Base-by-base conservation (phyloP, 352 stramenopile species). In the Pythium biforme region DNA sequence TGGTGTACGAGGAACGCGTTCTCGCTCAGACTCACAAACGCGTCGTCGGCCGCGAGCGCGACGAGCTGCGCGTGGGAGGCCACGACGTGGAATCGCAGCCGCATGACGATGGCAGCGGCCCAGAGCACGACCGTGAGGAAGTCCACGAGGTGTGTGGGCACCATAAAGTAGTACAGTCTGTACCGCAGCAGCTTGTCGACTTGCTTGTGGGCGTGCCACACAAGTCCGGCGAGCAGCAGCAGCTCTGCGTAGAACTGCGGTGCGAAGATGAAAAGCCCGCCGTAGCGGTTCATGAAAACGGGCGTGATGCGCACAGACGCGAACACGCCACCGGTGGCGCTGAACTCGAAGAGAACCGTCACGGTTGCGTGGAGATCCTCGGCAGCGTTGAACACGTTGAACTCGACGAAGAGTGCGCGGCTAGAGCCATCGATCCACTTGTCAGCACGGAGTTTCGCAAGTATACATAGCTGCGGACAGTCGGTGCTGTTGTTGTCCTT, bases 361-460 rank as follows among this genome's bases (percentile, higher is more conserved):
- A 87, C 71, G 3, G 70, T 64, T 25, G 67, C 79, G 59, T 88
- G 77, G 31, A 81, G 66, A 10, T 81, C 79, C 8, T 76, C 40
- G 3, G 74, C 77, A 10, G 70, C 57, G 20, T 86, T 89, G 74
- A 88, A 89, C 22, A 90, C 39, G 39, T 88, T 92, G 60, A 88
- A 90, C 43, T 78, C 68, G 15, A 79, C 65, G 48, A 89, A 77
- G 15, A 90, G 58, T 29, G 76, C 71, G 10, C 81, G 68, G 26
- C 61, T 79, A 1, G 71, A 76, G 10, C 58, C 54, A 25, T 89
- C 77, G n/a, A 92, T 59, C 83, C 83, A 92, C 26, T 72, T 37
- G 23, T 26, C 31, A n/a, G n/a, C 40, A 14, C 63, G 68, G 14
- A 90, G 69, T 49, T 58, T 55, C 4, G 46, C 29, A 14, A 92